phyloP scores from a whole-genome alignment of 768 basidiomycete genomes.

The Amanita muscaria region DNA sequence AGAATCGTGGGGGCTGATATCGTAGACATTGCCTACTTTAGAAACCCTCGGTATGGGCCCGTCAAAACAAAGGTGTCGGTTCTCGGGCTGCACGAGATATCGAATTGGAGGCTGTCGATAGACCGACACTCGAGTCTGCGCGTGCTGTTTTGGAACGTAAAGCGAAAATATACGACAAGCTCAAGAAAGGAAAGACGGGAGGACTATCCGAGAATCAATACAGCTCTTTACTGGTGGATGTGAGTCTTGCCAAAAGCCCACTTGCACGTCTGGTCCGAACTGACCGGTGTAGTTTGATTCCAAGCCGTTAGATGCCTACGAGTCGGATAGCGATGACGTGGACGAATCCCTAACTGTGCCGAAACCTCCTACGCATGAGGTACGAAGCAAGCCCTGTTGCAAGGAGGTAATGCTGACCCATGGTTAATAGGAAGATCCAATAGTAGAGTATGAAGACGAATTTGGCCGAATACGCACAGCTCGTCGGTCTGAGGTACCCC shows the following conservation, averaged over 20 bases:
- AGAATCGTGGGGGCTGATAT: conserved; percentile 1
- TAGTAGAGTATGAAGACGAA: conserved; percentile 83
- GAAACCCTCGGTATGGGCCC: conserved; percentile 75
- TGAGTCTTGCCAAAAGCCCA: conserved; percentile 27
- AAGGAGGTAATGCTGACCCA: neutral
- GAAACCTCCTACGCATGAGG: conserved; percentile 32
- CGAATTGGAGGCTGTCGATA: conserved; percentile 61
- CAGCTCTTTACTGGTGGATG: conserved; percentile 67
- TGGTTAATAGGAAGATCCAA: conserved; percentile 51
- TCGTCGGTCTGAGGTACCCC: conserved; percentile 68
- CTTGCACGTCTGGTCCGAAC: neutral
- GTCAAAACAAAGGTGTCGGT: conserved; percentile 67
- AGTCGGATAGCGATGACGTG: conserved; percentile 67
- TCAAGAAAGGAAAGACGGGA: conserved; percentile 68
- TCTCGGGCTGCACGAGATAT: conserved; percentile 57
- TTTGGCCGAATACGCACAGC: conserved; percentile 71
- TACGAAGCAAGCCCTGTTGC: conserved; percentile 14
- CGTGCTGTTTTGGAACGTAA: conserved; percentile 68
- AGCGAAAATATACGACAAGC: conserved; percentile 71
- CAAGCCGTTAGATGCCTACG: conserved; percentile 43
- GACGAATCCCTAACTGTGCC: conserved; percentile 72
- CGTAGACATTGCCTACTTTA: conserved; percentile 18
- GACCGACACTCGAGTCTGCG: conserved; percentile 63
- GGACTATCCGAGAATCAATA: conserved; percentile 72
- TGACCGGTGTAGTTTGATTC: conserved; percentile 49